phyloP scores from a whole-genome alignment of 176 grass and related monocot genomes.

The Leersia perrieri region DNA sequence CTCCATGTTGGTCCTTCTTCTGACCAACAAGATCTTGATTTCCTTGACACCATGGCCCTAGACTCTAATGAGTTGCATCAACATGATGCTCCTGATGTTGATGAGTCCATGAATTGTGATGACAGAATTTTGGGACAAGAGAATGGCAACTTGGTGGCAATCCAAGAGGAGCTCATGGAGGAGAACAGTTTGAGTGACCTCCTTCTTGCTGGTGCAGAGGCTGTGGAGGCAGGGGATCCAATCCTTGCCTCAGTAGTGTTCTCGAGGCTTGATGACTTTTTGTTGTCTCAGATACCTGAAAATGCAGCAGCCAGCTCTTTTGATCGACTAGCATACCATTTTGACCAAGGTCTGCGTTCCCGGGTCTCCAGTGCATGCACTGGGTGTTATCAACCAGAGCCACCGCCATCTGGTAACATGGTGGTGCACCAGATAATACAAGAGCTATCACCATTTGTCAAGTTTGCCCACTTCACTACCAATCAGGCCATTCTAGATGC shows the following conservation, averaged over 20 bases:
- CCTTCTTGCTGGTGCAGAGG: conserved; percentile 48
- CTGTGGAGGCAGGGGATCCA: conserved; percentile 39
- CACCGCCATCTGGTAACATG: conserved; percentile 15
- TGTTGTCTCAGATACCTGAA: not conserved
- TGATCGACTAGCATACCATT: conserved; percentile 40
- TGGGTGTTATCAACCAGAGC: not conserved
- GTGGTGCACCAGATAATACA: conserved; percentile 45
- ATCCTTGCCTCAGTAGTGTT: conserved; percentile 34
- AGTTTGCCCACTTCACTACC: conserved; percentile 55
- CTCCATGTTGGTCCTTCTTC: conserved; percentile 17
- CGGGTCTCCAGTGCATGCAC: conserved; percentile 10
- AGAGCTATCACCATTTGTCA: conserved; percentile 46
- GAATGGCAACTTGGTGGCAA: conserved; percentile 34
- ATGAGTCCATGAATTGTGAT: not conserved
- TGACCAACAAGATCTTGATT: conserved; percentile 15
- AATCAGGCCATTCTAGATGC: conserved; percentile 65
- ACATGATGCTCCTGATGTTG: conserved; percentile 22
- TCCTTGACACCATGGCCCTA: not conserved
- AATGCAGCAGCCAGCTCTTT: conserved; percentile 26
- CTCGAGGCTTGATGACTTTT: conserved; percentile 34
- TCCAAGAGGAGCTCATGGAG: conserved; percentile 57
- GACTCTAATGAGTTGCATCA: conserved; percentile 19
- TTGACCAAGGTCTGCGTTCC: conserved; percentile 37
- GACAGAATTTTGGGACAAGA: conserved; percentile 5
- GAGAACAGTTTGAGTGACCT: conserved; percentile 54